Base-by-base conservation (phyloP, 176 grass and related monocot species). In the Cenchrus fungigraminus region DNA sequence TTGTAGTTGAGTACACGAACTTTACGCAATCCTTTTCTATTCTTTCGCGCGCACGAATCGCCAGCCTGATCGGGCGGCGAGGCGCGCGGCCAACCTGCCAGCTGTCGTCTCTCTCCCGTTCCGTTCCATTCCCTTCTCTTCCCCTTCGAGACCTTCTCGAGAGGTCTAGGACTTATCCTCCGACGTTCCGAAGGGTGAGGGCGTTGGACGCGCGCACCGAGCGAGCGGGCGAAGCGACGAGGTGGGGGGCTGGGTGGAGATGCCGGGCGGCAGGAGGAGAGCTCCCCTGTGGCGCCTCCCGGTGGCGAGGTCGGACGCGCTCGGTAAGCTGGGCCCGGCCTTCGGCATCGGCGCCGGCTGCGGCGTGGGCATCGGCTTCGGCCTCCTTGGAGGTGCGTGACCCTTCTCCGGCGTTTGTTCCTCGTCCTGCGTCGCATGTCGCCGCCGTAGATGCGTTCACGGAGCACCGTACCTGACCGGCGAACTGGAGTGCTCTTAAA, bases 341-440 rank as follows among this genome's bases (percentile, higher is more conserved):
- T 80, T 98, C 67, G 93, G 93, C 55, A 87, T 87, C 81, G 93
- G 96, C 83, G 89, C 90, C 58, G 93, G 93, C 50, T 98, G 96
- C 51, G 96, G 96, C 42, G 77, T 95, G 47, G 96, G 96, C 76
- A 66, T 98, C 22, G 78, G 91, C n/a, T 17, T 95, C 57, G 93
- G 96, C 72, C 81, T 98, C 61, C 32, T 98, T 83, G 93, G 96
- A 84, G 96, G 96, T 98, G 44, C 47, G 93, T 89, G 1, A 47
- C 12, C 46, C 44, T 46, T 8, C 44, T 17, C 61, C 49, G 10
- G 55, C 1, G 17, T 19, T 54, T 51, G 29, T 54, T 19, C 32
- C 53, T 67, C 50, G 17, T 47, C 17, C 9, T 79, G 31, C 11
- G 4, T 55, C 14, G 28, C 25, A 15, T 28, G 19, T 22, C 31